Evolutionary conservation across 192 early-diverging fungal genomes (phyloP).

Genomic region (Dissophora globulifera): DNA sequence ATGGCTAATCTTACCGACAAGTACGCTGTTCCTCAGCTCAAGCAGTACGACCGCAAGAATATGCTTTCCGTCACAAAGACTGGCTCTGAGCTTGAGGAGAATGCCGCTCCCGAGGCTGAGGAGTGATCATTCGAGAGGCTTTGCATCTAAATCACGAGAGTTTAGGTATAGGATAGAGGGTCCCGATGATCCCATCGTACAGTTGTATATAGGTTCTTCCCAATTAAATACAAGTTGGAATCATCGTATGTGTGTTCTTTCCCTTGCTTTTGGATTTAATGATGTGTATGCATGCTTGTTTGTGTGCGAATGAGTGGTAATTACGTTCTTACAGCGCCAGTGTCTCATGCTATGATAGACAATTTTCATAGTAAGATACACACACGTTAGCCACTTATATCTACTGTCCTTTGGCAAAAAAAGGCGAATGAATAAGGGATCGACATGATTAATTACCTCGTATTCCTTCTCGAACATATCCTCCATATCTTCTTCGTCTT

Average conservation of each 20-base stretch:
- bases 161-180: no score
- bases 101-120: conserved; percentile 93
- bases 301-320: no score
- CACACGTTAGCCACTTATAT: no score
- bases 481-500: conserved; percentile 74
- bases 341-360: conserved; percentile 45
- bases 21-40: conserved; percentile 97
- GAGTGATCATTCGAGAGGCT: conserved; percentile 90
- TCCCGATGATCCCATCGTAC: no score
- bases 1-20: conserved; percentile 99
- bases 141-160: conserved; percentile 90
- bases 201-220: no score
- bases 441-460: conserved; percentile 21
- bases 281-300: no score
- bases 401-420: no score
- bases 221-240: no score
- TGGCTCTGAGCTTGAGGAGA: conserved; percentile 98
- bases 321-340: conserved; percentile 36
- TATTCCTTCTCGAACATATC: conserved; percentile 61
- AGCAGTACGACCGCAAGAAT: conserved; percentile 99
- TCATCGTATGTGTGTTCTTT: no score
- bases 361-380: no score
- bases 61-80: conserved; percentile 98
- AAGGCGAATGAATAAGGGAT: neutral
- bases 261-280: no score